These are phyloP conservation scores for Agrocybe pediades DNA, from an alignment of 768 basidiomycete genomes.

Conservation along the genomic window DNA sequence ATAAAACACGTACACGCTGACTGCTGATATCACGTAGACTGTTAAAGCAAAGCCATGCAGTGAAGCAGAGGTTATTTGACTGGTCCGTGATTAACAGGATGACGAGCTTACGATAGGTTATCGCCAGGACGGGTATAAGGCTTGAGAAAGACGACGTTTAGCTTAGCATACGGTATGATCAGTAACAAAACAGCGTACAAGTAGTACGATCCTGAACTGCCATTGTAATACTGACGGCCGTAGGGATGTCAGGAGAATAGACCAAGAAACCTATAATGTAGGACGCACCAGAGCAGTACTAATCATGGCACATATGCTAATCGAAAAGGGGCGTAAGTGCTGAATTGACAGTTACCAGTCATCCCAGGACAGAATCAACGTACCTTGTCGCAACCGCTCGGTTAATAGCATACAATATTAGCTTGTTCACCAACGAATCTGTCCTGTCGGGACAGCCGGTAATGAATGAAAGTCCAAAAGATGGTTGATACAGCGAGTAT, in stretches of 20 bases:
- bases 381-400: conserved; percentile 15
- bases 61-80: background rate
- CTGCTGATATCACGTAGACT: background rate
- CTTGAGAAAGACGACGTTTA: no score
- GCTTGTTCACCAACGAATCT: conserved; percentile 7
- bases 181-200: no score
- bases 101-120: background rate
- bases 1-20: background rate
- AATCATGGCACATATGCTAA: background rate
- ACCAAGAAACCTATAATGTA: no score
- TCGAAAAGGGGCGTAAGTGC: background rate
- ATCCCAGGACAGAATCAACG: background rate
- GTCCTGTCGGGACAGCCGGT: conserved; percentile 1
- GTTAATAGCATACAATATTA: conserved; percentile 13
- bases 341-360: no score
- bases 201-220: no score
- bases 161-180: no score
- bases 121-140: no score
- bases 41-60: background rate
- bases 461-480: background rate
- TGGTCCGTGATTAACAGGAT: no score
- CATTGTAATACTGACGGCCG: no score
- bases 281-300: background rate
- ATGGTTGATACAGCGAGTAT: background rate
- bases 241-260: no score